Base-by-base conservation (phyloP, 352 stramenopile species). In the Phytopythium helicoides region DNA sequence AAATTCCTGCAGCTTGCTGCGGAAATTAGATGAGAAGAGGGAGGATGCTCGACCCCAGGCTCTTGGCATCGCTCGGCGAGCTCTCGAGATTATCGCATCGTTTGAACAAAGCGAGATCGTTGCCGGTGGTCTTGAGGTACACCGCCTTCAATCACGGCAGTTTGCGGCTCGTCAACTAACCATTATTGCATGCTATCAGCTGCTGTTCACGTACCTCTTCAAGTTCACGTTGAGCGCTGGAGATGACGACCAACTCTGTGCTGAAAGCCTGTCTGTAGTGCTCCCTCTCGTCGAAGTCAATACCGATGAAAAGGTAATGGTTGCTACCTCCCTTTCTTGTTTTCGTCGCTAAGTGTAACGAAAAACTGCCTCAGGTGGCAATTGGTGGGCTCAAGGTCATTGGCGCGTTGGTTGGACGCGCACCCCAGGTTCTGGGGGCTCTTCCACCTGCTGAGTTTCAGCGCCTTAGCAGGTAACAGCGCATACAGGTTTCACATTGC, bases 381-480 rank as follows among this genome's bases (percentile, higher is more conserved):
- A 73, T 87, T 63, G 81, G 67, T 42, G 68, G 73, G 0, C 54
- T 91, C 6, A 89, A 87, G 49, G 62, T 89, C 5, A 41, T 84
- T 11, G 76, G 71, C 8, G 76, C 66, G 5, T 45, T 91, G 12
- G 66, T 89, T 38, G 66, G 67, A 28, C 84, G 86, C 16, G 34
- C 86, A 18, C 60, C 69, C 3, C 56, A 58, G 18, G 71, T 83
- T 26, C 67, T 83, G 54, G 42, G 35, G 3, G 44, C 56, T 25
- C 33, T 81, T 9, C 36, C 58, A 33, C 40, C 57, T 34, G 28
- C 46, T 38, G 49, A 71, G 12, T 41, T 69, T 3, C 46, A 74
- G 3, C 57, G 36, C 3, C 48, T 86, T 5, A 63, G 70, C 47
- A 60, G 59, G 74, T 85, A 56, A 28, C 18, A 18, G 12, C 18